Base-by-base conservation (phyloP, 352 stramenopile genomes). In the Phytopythium chamaehyphon region DNA sequence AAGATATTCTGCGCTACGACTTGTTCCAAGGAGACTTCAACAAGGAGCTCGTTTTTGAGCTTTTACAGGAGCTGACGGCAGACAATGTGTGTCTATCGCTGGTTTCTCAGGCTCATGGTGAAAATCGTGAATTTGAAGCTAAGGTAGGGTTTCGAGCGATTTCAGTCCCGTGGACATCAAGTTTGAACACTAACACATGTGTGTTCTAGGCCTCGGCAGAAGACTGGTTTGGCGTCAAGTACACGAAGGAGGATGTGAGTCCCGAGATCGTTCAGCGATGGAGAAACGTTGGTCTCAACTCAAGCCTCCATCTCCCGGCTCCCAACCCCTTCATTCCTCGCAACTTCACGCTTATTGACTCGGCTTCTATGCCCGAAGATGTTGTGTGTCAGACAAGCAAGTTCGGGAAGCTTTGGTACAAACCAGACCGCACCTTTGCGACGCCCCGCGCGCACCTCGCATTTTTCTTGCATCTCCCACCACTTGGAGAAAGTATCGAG, bases 251-350 rank as follows among this genome's bases (percentile, higher is more conserved):
- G 40, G 43, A 64, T 22, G 73, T 90, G 33, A 42, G 40, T 12
- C 39, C 61, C 8, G 39, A 45, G 9, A 60, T 60, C 33, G 59
- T 85, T 21, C 24, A 62, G 16, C 40, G 44, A 36, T 90, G 80
- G 80, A 71, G 64, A 47, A 61, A 47, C 19, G 61, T 54, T 22
- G 49, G 45, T 19, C 36, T 39, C 33, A 86, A 88, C 42, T 14
- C 62, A 0, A 69, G 73, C 42, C 61, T 90, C 47, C 61, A 70
- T 38, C 57, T 89, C n/a, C 79, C 74, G 31, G 67, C 59, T 31
- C 69, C 54, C 21, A 91, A 91, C 50, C 74, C 68, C 40, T 91
- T 89, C 55, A 88, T 91, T 51, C 78, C 81, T 21, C 63, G 57
- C 18, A 71, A 91, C 54, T 85, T 91, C 28, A 62, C 73, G n/a